Conservation (phyloP, 2,329 filamentous ascomycete genomes). For the Aspergillus sp. region DNA sequence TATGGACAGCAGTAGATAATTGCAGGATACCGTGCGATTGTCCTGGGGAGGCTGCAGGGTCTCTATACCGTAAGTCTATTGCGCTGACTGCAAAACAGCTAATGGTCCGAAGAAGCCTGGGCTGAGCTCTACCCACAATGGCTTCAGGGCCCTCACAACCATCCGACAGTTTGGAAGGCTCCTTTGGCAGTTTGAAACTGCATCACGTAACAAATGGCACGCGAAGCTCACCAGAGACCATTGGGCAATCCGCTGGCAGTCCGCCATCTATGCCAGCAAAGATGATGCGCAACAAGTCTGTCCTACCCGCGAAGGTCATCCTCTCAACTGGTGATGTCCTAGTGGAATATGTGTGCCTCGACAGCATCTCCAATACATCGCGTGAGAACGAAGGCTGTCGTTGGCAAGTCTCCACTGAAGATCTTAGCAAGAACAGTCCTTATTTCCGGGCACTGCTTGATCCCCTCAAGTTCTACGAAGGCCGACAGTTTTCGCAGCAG, state of each 20-base stretch:
- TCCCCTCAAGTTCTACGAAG: constrained; percentile 42
- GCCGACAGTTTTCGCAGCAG: constrained; percentile 30
- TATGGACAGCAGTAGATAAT: background rate
- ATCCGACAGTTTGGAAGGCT: background rate
- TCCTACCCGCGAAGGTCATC: constrained; percentile 19
- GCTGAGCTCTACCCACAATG: background rate
- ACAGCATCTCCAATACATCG: constrained; percentile 5
- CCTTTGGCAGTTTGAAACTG: background rate
- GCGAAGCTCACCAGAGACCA: background rate
- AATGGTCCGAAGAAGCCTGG: background rate
- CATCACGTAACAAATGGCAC: background rate
- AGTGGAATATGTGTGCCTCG: constrained; percentile 27
- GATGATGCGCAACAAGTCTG: background rate
- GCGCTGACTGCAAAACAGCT: background rate
- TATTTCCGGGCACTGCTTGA: constrained; percentile 43
- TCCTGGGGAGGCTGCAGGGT: too few relatives aligned
- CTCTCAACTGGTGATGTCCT: constrained; percentile 34
- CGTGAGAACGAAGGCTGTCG: constrained; percentile 11
- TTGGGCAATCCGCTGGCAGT: too few relatives aligned
- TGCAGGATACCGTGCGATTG: background rate
- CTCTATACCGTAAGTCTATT: too few relatives aligned
- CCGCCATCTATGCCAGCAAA: too few relatives aligned
- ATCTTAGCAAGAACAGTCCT: constrained; percentile 31
- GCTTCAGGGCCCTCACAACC: background rate
- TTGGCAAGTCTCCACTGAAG: constrained; percentile 35